Evolutionary conservation across 148 eudicot species (phyloP).

Genomic region (Suaeda aralocaspica): DNA sequence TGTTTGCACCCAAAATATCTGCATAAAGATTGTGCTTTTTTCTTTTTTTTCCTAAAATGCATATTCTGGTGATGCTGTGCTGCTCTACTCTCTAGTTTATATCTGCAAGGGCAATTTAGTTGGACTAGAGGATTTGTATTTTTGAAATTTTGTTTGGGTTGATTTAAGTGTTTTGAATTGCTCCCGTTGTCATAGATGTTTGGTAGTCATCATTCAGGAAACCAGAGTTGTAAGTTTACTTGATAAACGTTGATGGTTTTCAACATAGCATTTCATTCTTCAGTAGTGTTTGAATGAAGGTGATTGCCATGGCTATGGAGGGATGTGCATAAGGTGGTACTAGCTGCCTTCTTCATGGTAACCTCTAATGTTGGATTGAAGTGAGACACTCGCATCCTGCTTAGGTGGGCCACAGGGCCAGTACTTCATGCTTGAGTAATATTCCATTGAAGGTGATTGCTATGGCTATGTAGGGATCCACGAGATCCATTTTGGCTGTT

Average conservation of each 20-base stretch:
- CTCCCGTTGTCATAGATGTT: not conserved
- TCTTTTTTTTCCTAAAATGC: not conserved
- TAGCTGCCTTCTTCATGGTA: not conserved
- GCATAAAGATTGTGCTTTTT: not conserved
- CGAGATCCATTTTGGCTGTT: too few species aligned
- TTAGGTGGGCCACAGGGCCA: not conserved
- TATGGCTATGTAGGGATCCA: too few species aligned
- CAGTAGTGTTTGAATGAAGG: not conserved
- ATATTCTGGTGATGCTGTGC: not conserved
- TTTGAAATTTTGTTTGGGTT: not conserved
- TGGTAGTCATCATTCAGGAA: not conserved
- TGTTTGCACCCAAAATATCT: conserved; percentile 8
- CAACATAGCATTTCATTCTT: not conserved
- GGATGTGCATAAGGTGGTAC: too few species aligned
- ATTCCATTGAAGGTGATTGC: too few species aligned
- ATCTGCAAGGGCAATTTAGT: not conserved
- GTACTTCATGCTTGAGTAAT: too few species aligned
- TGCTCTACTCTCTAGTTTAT: not conserved
- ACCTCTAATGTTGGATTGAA: not conserved
- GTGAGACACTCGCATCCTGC: not conserved
- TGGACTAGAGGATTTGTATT: not conserved
- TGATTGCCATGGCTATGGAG: too few species aligned
- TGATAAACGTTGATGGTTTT: not conserved
- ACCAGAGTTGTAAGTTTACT: too few species aligned
- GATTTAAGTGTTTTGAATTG: not conserved